Evolutionary conservation across 1,139 yeast species (phyloP).

Genomic region (Lizanozyma gosingica): DNA sequence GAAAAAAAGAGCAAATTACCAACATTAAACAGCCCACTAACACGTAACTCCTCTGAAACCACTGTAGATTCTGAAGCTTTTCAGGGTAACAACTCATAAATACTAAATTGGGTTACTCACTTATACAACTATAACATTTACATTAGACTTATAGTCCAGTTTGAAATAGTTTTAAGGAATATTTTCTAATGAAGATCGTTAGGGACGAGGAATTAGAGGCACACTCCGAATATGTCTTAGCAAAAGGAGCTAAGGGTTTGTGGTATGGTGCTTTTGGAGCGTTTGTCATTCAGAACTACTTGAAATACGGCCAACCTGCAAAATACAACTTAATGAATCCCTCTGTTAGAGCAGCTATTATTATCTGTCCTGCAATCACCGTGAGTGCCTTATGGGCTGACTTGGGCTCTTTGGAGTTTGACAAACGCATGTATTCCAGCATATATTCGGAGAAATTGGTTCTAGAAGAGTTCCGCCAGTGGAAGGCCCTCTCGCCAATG

Average conservation of each 20-base stretch:
- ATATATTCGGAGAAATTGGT: constrained; percentile 15
- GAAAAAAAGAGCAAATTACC: too few relatives aligned
- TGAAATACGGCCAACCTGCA: constrained; percentile 26
- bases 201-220: constrained; percentile 34
- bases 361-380: constrained; percentile 35
- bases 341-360: constrained; percentile 30
- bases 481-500: constrained; percentile 8
- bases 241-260: constrained; percentile 35
- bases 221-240: constrained; percentile 25
- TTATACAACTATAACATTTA: too few relatives aligned
- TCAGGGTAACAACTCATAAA: too few relatives aligned
- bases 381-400: constrained; percentile 37
- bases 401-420: constrained; percentile 42
- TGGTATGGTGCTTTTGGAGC: constrained; percentile 30
- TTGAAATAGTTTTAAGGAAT: too few relatives aligned
- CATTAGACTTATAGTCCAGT: too few relatives aligned
- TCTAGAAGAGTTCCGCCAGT: constrained; percentile 14
- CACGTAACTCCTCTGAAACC: too few relatives aligned
- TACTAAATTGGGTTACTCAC: too few relatives aligned
- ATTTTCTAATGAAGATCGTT: constrained; percentile 27
- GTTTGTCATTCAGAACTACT: constrained; percentile 14
- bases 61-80: too few relatives aligned
- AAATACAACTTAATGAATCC: constrained; percentile 28
- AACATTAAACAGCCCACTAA: too few relatives aligned
- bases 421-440: constrained; percentile 26